phyloP scores from a whole-genome alignment of 768 basidiomycete species.

The Collybia sordida region DNA sequence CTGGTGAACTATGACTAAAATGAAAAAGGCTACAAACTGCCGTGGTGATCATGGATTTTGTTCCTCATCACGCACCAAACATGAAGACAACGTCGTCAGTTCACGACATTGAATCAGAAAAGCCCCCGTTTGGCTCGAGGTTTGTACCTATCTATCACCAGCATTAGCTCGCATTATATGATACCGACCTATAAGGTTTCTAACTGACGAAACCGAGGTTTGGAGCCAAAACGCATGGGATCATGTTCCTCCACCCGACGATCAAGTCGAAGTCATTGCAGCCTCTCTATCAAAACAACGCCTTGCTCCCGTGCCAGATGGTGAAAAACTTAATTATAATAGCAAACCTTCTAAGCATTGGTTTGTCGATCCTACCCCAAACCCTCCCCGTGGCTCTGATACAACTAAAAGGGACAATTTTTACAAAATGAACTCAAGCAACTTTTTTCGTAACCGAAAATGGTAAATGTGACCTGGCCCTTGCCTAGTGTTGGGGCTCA shows the following conservation, averaged over 20 bases:
- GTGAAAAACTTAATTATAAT: conserved; percentile 72
- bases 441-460: conserved; percentile 94
- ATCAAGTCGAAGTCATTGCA: conserved; percentile 74
- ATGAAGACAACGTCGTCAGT: conserved; percentile 61
- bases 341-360: conserved; percentile 73
- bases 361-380: conserved; percentile 35
- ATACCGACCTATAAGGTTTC: conserved; percentile 46
- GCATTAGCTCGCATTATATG: background rate
- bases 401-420: conserved; percentile 76
- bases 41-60: too few relatives aligned
- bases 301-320: conserved; percentile 66
- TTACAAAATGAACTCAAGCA: conserved; percentile 80
- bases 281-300: conserved; percentile 72
- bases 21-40: too few relatives aligned
- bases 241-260: conserved; percentile 80
- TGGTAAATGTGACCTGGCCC: conserved; percentile 46
- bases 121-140: conserved; percentile 76
- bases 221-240: conserved; percentile 93
- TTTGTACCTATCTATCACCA: conserved; percentile 19
- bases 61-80: background rate
- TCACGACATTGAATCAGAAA: conserved; percentile 50
- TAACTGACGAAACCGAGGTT: conserved; percentile 68
- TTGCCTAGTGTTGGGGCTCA: background rate
- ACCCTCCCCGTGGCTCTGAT: too few relatives aligned
- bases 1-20: too few relatives aligned